Percentiles rank a stretch among this genome's conserved stretches.
Evolutionary conservation across 2,329 filamentous ascomycete genomes (phyloP).

Genomic region (Alternaria atra): DNA sequence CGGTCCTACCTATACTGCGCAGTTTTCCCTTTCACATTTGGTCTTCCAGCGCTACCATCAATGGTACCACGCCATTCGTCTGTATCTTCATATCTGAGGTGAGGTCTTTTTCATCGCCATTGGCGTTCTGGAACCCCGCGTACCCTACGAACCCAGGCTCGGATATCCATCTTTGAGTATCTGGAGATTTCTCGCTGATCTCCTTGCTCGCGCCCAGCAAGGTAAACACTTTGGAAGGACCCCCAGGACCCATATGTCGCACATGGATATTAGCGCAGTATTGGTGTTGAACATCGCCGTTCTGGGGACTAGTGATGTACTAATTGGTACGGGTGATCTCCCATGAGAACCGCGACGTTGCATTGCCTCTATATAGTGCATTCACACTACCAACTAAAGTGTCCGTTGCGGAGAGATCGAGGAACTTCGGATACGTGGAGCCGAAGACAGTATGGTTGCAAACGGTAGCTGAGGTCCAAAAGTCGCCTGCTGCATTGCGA

Average conservation of each 20-base stretch:
- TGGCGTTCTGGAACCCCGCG: background rate
- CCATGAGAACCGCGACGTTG: background rate
- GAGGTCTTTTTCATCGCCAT: background rate
- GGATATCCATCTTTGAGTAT: background rate
- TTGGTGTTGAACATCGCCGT: background rate
- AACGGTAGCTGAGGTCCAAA: constrained; percentile 73
- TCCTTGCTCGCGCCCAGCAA: background rate
- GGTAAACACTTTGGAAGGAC: background rate
- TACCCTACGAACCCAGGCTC: background rate
- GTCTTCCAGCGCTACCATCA: background rate
- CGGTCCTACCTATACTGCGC: background rate
- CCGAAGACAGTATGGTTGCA: constrained; percentile 70
- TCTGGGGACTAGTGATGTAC: background rate
- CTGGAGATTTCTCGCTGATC: background rate
- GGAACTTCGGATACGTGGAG: constrained; percentile 75
- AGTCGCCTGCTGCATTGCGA: constrained; percentile 61
- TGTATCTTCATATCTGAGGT: background rate
- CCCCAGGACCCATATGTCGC: background rate
- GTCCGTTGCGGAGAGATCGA: background rate
- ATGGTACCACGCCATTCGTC: background rate
- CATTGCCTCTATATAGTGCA: background rate
- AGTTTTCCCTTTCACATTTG: background rate
- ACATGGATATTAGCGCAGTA: background rate
- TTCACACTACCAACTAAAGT: background rate
- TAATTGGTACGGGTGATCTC: background rate